A percentile compares a stretch with the other conserved stretches of the same genome.
Conservation (phyloP, 192 early-diverging fungal species). For the Rhizophagus clarus region DNA sequence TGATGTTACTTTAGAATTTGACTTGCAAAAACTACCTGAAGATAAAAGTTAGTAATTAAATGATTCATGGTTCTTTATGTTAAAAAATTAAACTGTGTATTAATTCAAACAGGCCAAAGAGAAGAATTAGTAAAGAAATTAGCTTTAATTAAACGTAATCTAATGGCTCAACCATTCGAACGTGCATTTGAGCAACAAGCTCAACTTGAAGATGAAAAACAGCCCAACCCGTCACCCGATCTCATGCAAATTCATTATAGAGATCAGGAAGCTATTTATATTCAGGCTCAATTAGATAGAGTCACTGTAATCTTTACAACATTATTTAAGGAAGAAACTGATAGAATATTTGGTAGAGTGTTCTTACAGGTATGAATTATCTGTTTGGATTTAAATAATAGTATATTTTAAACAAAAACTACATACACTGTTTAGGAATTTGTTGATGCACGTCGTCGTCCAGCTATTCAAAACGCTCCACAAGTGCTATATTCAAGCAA, state of each 20-base stretch:
- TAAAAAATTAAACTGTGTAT: neutral
- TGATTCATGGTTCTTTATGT: neutral
- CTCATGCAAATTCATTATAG: constrained; percentile 95
- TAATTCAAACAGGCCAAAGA: constrained; percentile 33
- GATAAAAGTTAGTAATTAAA: constrained; percentile 45
- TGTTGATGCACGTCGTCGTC: constrained; percentile 94
- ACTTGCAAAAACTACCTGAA: constrained; percentile 74
- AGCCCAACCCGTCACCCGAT: constrained; percentile 68
- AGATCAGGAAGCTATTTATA: constrained; percentile 90
- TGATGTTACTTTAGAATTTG: constrained; percentile 84
- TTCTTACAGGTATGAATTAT: constrained; percentile 82
- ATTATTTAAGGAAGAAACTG: constrained; percentile 96
- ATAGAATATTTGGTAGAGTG: constrained; percentile 92
- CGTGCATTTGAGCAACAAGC: constrained; percentile 83
- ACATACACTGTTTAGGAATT: constrained; percentile 71
- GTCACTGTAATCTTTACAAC: constrained; percentile 98
- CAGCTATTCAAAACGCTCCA: constrained; percentile 90
- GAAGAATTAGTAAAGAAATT: constrained; percentile 79
- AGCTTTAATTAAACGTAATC: constrained; percentile 91
- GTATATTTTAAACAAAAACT: neutral
- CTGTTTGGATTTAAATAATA: neutral
- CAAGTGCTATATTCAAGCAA: constrained; percentile 91
- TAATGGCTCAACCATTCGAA: constrained; percentile 92
- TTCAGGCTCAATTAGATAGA: constrained; percentile 88
- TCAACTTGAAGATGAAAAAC: constrained; percentile 69